Conservation (phyloP, 768 basidiomycete species). For the Boletus tomentosulus region DNA sequence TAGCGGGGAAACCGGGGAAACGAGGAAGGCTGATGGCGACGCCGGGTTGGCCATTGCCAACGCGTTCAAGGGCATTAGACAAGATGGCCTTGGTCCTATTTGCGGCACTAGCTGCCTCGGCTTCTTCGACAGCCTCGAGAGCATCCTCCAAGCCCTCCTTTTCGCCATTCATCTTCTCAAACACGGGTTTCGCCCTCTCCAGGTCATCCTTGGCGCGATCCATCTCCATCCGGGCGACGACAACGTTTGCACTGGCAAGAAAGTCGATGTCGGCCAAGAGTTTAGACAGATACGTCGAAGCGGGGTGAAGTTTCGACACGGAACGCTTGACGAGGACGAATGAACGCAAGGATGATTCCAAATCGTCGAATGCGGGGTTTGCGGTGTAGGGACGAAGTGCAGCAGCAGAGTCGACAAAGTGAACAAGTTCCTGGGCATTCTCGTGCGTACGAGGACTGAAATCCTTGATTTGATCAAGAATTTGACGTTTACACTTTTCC, state of each 20-base stretch:
- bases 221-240: conserved; percentile 79
- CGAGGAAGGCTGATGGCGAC: conserved; percentile 59
- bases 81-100: conserved; percentile 57
- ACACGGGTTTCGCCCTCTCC: conserved; percentile 64
- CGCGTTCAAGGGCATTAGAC: conserved; percentile 63
- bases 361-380: conserved; percentile 74
- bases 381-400: conserved; percentile 64
- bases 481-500: conserved; percentile 80
- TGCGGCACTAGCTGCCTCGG: conserved; percentile 50
- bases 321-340: conserved; percentile 95
- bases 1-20: conserved; percentile 77
- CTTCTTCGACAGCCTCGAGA: conserved; percentile 78
- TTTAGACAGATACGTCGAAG: conserved; percentile 84
- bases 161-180: conserved; percentile 81
- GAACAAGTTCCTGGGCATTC: conserved; percentile 89
- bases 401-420: conserved; percentile 92
- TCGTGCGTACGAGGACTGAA: conserved; percentile 91
- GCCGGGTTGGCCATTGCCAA: conserved; percentile 72
- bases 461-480: conserved; percentile 91
- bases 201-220: conserved; percentile 69
- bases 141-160: conserved; percentile 74
- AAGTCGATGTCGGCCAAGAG: conserved; percentile 89
- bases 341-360: conserved; percentile 85
- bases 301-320: conserved; percentile 95
- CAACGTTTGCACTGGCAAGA: conserved; percentile 78